Conservation (phyloP, 1,284 basidiomycete genomes). For the Athelia sp. region DNA sequence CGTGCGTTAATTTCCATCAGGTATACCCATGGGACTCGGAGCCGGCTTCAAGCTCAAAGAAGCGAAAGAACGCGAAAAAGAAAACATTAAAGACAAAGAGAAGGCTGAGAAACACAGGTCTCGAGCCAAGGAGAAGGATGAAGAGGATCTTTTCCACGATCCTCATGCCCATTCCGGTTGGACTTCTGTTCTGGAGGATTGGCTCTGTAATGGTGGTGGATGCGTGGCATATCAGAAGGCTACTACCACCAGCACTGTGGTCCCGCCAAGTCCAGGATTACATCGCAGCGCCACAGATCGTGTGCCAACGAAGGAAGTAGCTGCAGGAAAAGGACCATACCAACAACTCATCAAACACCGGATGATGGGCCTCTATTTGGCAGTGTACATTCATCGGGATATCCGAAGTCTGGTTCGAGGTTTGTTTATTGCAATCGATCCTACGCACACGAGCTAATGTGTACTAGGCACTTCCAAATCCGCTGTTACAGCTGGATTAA, state of each 20-base stretch:
- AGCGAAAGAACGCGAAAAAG: slow-evolving; percentile 38
- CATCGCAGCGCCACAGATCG: slow-evolving; percentile 32
- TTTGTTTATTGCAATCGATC: slow-evolving; percentile 17
- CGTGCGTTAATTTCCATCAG: slow-evolving; percentile 27
- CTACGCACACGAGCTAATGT: not conserved
- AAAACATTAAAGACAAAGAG: slow-evolving; percentile 35
- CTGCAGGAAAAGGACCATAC: slow-evolving; percentile 60
- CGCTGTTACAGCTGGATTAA: slow-evolving; percentile 80
- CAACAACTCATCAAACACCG: slow-evolving; percentile 79
- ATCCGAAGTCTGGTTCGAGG: slow-evolving; percentile 55
- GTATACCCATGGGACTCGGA: slow-evolving; percentile 70
- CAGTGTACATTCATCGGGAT: slow-evolving; percentile 69
- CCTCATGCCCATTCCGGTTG: slow-evolving; percentile 40
- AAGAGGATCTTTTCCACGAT: slow-evolving; percentile 23
- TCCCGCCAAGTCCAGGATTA: slow-evolving; percentile 14
- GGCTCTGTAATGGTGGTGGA: slow-evolving; percentile 51
- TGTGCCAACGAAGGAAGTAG: slow-evolving; percentile 29
- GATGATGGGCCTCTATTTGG: slow-evolving; percentile 83
- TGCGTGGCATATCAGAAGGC: slow-evolving; percentile 15
- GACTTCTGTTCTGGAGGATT: slow-evolving; percentile 71
- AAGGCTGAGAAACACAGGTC: slow-evolving; percentile 1
- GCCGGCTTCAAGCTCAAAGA: slow-evolving; percentile 68
- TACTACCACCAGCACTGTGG: slow-evolving; percentile 12
- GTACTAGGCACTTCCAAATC: slow-evolving; percentile 57
- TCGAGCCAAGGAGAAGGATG: slow-evolving; percentile 31